phyloP scores from a whole-genome alignment of 2,329 filamentous ascomycete species.

The Fusarium sp. region DNA sequence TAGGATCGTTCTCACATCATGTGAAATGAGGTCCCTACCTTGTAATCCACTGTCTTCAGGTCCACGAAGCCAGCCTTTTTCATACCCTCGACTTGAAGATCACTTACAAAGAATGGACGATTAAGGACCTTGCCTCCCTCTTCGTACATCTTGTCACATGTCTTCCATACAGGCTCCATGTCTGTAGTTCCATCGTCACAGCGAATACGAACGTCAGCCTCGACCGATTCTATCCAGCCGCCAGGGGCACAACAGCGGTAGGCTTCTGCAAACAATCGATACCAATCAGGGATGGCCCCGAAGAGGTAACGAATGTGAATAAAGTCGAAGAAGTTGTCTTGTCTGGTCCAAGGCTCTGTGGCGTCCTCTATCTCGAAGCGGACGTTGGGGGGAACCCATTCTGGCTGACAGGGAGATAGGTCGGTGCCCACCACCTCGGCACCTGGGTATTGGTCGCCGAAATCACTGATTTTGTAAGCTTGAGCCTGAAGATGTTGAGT shows the following conservation, averaged over 20 bases:
- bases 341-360: conserved; percentile 33
- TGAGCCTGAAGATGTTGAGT: too few relatives aligned
- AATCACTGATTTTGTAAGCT: conserved; percentile 22
- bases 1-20: fast-evolving
- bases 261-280: conserved; percentile 27
- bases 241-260: conserved; percentile 39
- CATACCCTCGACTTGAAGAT: conserved; percentile 27
- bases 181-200: conserved; percentile 37
- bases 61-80: conserved; percentile 35
- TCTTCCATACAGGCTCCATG: not conserved
- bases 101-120: conserved; percentile 30
- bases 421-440: conserved; percentile 36
- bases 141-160: conserved; percentile 15
- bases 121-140: conserved; percentile 30
- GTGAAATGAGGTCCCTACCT: not conserved
- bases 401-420: conserved; percentile 38
- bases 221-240: conserved; percentile 40
- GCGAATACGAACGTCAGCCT: conserved; percentile 26
- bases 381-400: conserved; percentile 42
- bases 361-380: conserved; percentile 41
- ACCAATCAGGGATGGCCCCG: conserved; percentile 38
- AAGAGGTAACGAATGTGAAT: conserved; percentile 41
- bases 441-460: conserved; percentile 35
- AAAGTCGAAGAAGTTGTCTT: conserved; percentile 27
- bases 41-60: conserved; percentile 37